phyloP scores from a whole-genome alignment of 441 rosid species.

The Raphanus hybrid region DNA sequence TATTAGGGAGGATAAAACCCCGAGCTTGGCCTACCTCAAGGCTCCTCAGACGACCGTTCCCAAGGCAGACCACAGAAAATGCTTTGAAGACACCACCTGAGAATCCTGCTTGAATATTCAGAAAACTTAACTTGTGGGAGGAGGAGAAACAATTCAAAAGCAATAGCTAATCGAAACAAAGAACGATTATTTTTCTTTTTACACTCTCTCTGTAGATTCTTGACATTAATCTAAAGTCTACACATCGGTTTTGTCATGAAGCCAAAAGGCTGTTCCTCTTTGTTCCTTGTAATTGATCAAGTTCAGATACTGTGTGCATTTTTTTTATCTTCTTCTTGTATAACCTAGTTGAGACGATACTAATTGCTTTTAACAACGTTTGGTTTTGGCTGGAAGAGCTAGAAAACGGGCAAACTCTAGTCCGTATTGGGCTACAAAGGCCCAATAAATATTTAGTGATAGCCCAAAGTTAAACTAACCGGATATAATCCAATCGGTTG shows the following conservation, averaged over 20 bases:
- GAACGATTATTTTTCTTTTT: background rate
- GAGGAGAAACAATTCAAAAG: background rate
- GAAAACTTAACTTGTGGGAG: background rate
- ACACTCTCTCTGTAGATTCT: background rate
- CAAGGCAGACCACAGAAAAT: slow-evolving; percentile 45
- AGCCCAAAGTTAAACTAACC: slow-evolving; percentile 10
- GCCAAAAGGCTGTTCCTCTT: slow-evolving; percentile 23
- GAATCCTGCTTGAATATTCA: slow-evolving; percentile 9
- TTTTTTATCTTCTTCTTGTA: background rate
- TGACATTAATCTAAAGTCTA: slow-evolving; percentile 9
- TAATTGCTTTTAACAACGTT: too few relatives aligned
- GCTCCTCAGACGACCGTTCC: slow-evolving; percentile 55
- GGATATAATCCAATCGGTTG: background rate
- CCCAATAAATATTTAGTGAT: background rate
- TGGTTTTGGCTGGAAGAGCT: background rate
- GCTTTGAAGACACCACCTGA: slow-evolving; percentile 24
- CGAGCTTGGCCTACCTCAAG: slow-evolving; percentile 59
- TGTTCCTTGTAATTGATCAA: slow-evolving; percentile 6
- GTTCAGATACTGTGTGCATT: background rate
- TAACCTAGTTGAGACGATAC: background rate
- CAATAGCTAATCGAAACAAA: slow-evolving; percentile 14
- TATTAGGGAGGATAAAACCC: slow-evolving; percentile 62
- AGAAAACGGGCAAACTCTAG: background rate
- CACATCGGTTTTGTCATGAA: slow-evolving; percentile 20
- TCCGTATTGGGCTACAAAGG: slow-evolving; percentile 5